Evolutionary conservation across 257 asterid genomes (phyloP), one percentile per base, ranked within the genome.

Genomic region (Nicotiana obtusifolia): DNA sequence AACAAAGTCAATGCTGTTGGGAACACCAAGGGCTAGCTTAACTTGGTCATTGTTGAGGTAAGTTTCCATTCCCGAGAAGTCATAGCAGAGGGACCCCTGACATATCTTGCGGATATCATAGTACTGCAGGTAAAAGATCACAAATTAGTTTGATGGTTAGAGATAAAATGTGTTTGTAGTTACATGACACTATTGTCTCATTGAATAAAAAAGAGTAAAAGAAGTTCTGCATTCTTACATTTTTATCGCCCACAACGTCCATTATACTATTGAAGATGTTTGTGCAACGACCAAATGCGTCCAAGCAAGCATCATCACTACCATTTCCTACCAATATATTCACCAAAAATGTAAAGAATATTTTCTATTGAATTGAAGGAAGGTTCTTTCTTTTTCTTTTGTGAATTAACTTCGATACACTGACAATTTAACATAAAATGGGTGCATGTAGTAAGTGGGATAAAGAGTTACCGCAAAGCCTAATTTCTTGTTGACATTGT

Each of bases 41-140:
- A 92, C 91, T n/a, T 87, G 62, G 1, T 3, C 26, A 56, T 81
- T 59, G 57, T 88, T 89, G 66, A 90, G 90, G 87, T 89, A 91
- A 0, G n/a, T 64, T 66, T 90, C 92, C 81, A 81, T 67, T 14
- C 61, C 60, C 10, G 92, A 87, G 87, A 87, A 92, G 88, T 92
- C 88, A 80, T 91, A 91, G 89, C 96, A 91, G 52, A 83, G 84
- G 14, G 20, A 15, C 10, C 89, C 94, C 2, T 6, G 22, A 69
- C 95, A 91, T 35, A 67, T 41, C 81, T 89, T 90, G 22, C 93
- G 84, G 47, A 91, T 84, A 57, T 91, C 96, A 10, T 90, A 91
- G 88, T 84, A 77, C 94, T 92, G 57, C 81, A 86, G 59, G 17
- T 73, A 28, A 44, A 33, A 9, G 78, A 20, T 77, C 37, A 2